Evolutionary conservation across 768 basidiomycete genomes (phyloP), one percentile per base, ranked within the genome.

Genomic region (Dioszegia aurantiaca): DNA sequence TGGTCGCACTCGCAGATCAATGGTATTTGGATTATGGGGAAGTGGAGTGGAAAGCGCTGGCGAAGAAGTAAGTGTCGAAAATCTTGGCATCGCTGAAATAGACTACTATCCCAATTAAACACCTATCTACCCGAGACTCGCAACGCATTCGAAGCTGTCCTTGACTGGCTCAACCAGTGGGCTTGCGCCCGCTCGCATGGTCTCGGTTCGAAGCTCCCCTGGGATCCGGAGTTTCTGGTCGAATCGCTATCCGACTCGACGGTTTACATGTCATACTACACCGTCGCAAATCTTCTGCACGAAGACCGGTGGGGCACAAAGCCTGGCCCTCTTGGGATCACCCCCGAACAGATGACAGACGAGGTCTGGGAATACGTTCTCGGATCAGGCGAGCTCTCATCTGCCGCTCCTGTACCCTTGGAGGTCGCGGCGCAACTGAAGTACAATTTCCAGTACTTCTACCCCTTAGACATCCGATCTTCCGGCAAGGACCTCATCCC

Each of bases 11-110:
- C 64, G 93, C 92, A 85, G 95, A 99, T 75, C 95, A 99, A 78
- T 99, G 94, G 93, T 99, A 98, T 77, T 79, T 98, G 77, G 91
- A 98, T 77, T 99, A 97, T 68, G 95, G 94, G 67, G 91, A 97
- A 80, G 77, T 84, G 0, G 73, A 76, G n/a, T 99, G 95, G 95
- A 88, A 86, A 76, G 83, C 82, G 16, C 83, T 89, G 69, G 85
- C 90, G 4, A 88, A 91, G 76, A 85, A 82, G 90, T 90, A 70
- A 52, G 85, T 81, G 1, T 3, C 36, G 19, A 11, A 14, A 49
- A 49, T 55, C 12, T 9, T 23, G 40, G 9, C 30, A 14, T 23
- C 19, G 37, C 52, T 55, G 33, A 52, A 26, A 1, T 63, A 95
- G 91, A 62, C 78, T 90, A 60, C 78, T 97, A 68, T 83, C 82